phyloP scores from a whole-genome alignment of 768 basidiomycete species.

The Panaeolus papilionaceus region DNA sequence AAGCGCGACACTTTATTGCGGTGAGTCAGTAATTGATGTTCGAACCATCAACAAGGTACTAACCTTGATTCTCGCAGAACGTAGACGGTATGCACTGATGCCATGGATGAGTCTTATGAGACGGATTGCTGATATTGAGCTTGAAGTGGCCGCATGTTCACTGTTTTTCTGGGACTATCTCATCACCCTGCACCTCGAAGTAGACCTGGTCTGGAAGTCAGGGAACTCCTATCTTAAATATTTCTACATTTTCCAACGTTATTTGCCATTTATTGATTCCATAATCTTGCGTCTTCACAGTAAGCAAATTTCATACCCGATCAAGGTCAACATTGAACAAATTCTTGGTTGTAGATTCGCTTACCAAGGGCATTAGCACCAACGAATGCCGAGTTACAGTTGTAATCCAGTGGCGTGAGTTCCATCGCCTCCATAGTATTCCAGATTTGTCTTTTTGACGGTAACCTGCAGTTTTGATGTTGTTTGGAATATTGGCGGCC shows the following conservation, averaged over 20 bases:
- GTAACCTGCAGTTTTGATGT: neutral
- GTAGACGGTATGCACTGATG: neutral
- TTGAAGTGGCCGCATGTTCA: neutral
- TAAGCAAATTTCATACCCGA: neutral
- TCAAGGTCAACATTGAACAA: neutral
- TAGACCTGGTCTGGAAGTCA: neutral
- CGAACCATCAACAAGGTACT: too few species aligned
- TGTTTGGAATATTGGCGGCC: neutral
- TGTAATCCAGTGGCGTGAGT: neutral
- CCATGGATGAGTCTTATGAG: too few species aligned
- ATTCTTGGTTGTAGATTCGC: neutral
- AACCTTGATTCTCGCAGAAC: neutral
- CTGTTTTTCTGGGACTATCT: conserved; percentile 1
- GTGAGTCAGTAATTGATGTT: too few species aligned
- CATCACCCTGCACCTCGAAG: neutral
- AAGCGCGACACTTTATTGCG: too few species aligned
- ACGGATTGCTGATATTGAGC: too few species aligned
- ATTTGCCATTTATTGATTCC: neutral
- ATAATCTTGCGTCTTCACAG: neutral
- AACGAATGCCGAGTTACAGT: neutral
- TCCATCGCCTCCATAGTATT: neutral
- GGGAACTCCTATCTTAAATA: neutral
- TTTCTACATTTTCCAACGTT: neutral
- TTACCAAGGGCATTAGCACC: neutral
- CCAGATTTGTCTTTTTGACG: neutral